Conservation (phyloP, 1,284 basidiomycete species). For the Vanrija pseudolonga region DNA sequence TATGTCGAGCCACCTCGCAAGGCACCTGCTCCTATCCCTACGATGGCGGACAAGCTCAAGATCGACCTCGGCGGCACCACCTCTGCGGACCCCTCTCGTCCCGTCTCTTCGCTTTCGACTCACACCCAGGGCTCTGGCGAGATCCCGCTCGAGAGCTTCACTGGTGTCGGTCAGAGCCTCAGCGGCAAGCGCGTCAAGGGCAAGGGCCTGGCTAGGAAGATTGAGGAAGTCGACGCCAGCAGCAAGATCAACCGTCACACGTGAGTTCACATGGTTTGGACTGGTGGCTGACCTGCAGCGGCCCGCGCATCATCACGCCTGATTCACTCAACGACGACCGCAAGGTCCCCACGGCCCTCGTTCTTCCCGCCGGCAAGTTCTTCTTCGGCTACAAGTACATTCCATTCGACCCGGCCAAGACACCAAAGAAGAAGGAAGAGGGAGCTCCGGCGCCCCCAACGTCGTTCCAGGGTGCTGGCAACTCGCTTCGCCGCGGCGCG, state of each 20-base stretch:
- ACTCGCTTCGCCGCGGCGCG: slow-evolving; percentile 28
- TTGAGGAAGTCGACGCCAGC: slow-evolving; percentile 69
- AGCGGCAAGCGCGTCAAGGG: slow-evolving; percentile 85
- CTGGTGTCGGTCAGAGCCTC: slow-evolving; percentile 84
- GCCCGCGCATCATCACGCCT: slow-evolving; percentile 79
- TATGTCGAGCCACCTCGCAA: slow-evolving; percentile 86
- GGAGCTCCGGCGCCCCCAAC: slow-evolving; percentile 13
- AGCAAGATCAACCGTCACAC: slow-evolving; percentile 86
- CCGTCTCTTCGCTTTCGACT: slow-evolving; percentile 55
- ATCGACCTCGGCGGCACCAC: slow-evolving; percentile 83
- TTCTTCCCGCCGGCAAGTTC: slow-evolving; percentile 84
- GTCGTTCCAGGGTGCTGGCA: slow-evolving; percentile 42
- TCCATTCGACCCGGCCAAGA: slow-evolving; percentile 58
- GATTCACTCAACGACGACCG: slow-evolving; percentile 68
- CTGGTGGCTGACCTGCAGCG: slow-evolving; percentile 53
- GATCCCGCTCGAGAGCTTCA: slow-evolving; percentile 79
- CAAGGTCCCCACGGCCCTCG: slow-evolving; percentile 83
- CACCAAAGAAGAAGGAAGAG: slow-evolving; percentile 29
- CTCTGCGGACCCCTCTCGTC: slow-evolving; percentile 65
- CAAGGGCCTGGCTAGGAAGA: slow-evolving; percentile 78
- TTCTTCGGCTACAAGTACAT: slow-evolving; percentile 88
- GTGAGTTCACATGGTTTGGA: slow-evolving; percentile 55
- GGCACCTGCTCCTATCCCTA: slow-evolving; percentile 72
- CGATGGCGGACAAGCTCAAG: slow-evolving; percentile 96
- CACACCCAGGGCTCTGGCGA: slow-evolving; percentile 45